A percentile compares a stretch with the other conserved stretches of the same genome.
These are phyloP conservation scores for Priceomyces melissophilus DNA, from an alignment of 805 yeast genomes.

Conservation along the genomic window DNA sequence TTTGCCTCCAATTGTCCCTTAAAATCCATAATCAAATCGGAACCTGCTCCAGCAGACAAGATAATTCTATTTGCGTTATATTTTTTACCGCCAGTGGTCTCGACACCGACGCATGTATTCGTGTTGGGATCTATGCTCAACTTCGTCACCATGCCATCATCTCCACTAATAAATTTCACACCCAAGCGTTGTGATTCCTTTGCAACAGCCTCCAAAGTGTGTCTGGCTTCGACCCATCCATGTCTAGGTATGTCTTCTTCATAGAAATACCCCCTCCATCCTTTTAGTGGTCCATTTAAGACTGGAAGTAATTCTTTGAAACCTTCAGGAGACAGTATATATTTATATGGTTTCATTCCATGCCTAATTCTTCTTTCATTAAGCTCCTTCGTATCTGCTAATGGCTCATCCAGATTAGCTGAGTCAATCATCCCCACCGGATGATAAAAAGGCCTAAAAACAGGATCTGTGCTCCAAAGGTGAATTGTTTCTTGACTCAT, in stretches of 20 bases:
- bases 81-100: constrained; percentile 15
- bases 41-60: constrained; percentile 36
- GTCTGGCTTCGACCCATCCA: not conserved
- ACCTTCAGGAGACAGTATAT: not conserved
- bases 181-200: not conserved
- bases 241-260: not conserved
- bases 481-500: not conserved
- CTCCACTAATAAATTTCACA: constrained; percentile 1
- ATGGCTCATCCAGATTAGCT: constrained; percentile 1
- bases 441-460: not conserved
- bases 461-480: not conserved
- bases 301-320: constrained; percentile 1
- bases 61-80: constrained; percentile 29
- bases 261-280: constrained; percentile 2
- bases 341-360: constrained; percentile 1
- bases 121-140: not conserved
- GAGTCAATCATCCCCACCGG: not conserved
- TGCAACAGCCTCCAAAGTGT: not conserved
- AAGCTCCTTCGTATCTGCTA: not conserved
- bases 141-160: not conserved
- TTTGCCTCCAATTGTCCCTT: constrained; percentile 30
- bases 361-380: not conserved
- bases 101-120: not conserved
- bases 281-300: constrained; percentile 1
- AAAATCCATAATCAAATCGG: constrained; percentile 28